Evolutionary conservation across 768 basidiomycete genomes (phyloP), one percentile per base, ranked within the genome.

Genomic region (Sarcomyxa edulis): DNA sequence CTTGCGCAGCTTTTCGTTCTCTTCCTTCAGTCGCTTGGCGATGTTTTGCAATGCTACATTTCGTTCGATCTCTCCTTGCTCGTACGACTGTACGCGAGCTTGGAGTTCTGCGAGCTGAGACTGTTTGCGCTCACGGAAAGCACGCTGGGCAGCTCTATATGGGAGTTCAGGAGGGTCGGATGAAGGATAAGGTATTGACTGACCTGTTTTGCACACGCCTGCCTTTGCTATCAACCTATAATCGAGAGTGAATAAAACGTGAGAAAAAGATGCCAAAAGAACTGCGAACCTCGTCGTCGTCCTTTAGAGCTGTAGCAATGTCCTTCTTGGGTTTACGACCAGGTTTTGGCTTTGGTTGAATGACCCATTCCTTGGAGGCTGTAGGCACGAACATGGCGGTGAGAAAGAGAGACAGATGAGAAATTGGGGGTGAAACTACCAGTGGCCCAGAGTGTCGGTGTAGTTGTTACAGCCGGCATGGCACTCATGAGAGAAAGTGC

Each of bases 291-390:
- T 77, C 76, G n/a, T 53, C 53, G 36, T 65, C 64, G 7, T 71
- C 71, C 20, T 69, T 65, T 15, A 54, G 37, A 20, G 60, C 43
- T 22, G 64, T 46, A 8, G 53, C 48, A 14, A 58, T 19, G 44
- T 86, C 86, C 49, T 77, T 85, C 74, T 90, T 91, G 12, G 87
- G 88, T 64, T 91, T 91, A 32, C 89, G 71, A 12, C 89, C 89
- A 24, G 89, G 89, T 56, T 87, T 91, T 7, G 87, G 84, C 51
- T 84, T 88, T 6, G 89, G 82, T 16, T 82, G 81, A 48, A 92
- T 85, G 45, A 87, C 73, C 89, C 89, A 92, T 58, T 90, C 85
- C 58, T 81, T 89, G n/a, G 86, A 88, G 20, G 88, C 88, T 87
- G 55, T 37, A 38, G 43, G 39, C 46, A 51, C 28, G 37, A 39